phyloP scores from a whole-genome alignment of 371 early-diverging fungal genomes.

The Apophysomyces variabilis region DNA sequence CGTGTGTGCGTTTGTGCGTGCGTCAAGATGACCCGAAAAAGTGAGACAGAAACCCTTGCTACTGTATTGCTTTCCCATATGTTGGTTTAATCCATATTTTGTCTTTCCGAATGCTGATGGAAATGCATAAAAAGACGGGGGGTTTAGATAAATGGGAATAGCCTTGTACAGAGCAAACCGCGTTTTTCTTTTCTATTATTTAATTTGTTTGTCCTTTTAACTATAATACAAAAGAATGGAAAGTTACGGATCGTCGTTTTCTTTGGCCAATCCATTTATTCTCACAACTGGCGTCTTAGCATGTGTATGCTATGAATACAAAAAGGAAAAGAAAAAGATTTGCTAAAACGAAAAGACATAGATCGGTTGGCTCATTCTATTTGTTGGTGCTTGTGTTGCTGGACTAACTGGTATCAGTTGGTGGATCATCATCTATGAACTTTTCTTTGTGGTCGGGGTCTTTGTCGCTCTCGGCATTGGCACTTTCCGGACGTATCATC shows the following conservation, averaged over 20 bases:
- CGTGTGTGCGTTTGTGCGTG: background rate
- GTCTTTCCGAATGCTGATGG: slow-evolving; percentile 22
- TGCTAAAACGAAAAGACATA: slow-evolving; percentile 18
- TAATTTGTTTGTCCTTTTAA: background rate
- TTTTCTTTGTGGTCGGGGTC: slow-evolving; percentile 54
- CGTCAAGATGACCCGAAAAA: background rate
- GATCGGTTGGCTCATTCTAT: slow-evolving; percentile 73
- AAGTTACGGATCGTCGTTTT: slow-evolving; percentile 27
- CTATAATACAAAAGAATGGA: slow-evolving; percentile 17
- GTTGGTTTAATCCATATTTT: too few species aligned
- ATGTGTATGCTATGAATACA: slow-evolving; percentile 16
- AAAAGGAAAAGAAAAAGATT: too few species aligned
- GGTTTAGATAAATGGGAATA: too few species aligned
- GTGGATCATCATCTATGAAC: slow-evolving; percentile 68
- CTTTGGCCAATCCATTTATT: slow-evolving; percentile 25
- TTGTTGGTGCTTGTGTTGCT: slow-evolving; percentile 64
- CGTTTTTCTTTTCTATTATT: slow-evolving; percentile 10
- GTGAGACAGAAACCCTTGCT: slow-evolving; percentile 14
- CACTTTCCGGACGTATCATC: slow-evolving; percentile 28
- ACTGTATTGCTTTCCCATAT: background rate
- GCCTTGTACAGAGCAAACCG: background rate
- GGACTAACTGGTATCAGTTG: slow-evolving; percentile 47
- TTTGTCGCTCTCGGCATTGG: slow-evolving; percentile 34
- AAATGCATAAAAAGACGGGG: background rate
- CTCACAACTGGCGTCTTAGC: slow-evolving; percentile 23